Evolutionary conservation across 805 yeast species (phyloP), one percentile per base, ranked within the genome.

Genomic region (Pichia occidentalis): DNA sequence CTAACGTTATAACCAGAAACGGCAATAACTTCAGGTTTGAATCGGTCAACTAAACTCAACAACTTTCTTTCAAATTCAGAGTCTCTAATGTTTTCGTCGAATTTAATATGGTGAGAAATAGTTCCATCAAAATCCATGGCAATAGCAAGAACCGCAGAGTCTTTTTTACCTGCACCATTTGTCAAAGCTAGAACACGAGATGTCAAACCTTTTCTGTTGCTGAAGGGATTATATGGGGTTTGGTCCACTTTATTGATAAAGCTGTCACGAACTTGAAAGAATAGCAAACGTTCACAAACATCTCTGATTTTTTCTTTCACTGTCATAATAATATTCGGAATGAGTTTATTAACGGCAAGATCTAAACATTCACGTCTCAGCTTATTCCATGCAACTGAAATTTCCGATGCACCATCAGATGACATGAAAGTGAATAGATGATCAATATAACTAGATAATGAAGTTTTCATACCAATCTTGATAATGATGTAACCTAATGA

Each of bases 221-320:
- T 81, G 32, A 73, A 70, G 5, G 97, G 95, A 49, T 83, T 78
- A 60, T 67, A 88, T 23, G 99, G 97, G 2, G 97, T 95, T 64
- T 88, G 97, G 57, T 90, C 92, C 24, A 92, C 69, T 51, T 79
- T 81, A 17, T 73, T 68, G 56, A 75, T 65, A 52, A 90, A 82
- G 21, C 72, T 66, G 29, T 72, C 70, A 48, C 97, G 79, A 24
- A 90, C 75, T 42, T 80, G 79, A 41, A 68, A 71, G 35, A 78
- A 78, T 31, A 92, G 68, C 29, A 75, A 56, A 39, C 83, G 71
- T 56, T 84, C 84, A 63, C 95, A 83, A 39, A 72, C 80, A 40
- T 81, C 73, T 39, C 86, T 75, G 38, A 90, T 67, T 38, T 79
- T 83, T 52, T 88, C 97, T 46, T 88, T 85, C 35, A 92, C 79